Percentiles rank a stretch among this genome's conserved stretches.
phyloP scores from a whole-genome alignment of 768 basidiomycete species.

The Rubroboletus satanas region DNA sequence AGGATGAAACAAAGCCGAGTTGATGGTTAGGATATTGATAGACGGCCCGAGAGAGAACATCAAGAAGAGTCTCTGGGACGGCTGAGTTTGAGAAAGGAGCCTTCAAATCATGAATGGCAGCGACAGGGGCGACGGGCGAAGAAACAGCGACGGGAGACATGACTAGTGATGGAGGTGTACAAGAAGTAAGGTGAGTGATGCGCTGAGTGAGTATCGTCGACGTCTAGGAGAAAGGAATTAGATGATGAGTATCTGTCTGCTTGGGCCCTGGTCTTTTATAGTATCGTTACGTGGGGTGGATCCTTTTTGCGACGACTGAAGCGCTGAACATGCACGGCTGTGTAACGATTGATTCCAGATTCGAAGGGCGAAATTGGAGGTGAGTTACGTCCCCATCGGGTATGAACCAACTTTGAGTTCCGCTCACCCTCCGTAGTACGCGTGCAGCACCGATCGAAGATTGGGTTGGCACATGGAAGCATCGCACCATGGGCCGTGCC shows the following conservation, averaged over 20 bases:
- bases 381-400: slow-evolving; percentile 2
- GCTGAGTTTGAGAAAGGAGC: slow-evolving; percentile 7
- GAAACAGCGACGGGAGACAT: slow-evolving; percentile 19
- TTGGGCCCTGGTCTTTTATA: slow-evolving; percentile 21
- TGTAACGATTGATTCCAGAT: not conserved
- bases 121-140: slow-evolving; percentile 5
- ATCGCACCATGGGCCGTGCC: not conserved
- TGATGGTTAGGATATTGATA: slow-evolving; percentile 22
- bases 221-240: not conserved
- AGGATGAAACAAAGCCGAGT: slow-evolving; percentile 28
- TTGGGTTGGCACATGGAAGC: not conserved
- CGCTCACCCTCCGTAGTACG: slow-evolving; percentile 3
- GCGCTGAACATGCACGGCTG: not conserved
- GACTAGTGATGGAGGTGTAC: not conserved
- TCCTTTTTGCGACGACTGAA: not conserved
- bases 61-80: slow-evolving; percentile 18
- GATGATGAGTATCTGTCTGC: slow-evolving; percentile 1
- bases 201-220: not conserved
- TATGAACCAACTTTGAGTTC: not conserved
- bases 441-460: slow-evolving; percentile 10
- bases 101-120: slow-evolving; percentile 12
- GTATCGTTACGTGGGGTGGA: not conserved
- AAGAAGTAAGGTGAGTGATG: not conserved
- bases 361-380: not conserved
- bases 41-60: slow-evolving; percentile 22